Base-by-base conservation (phyloP, 805 yeast genomes). In the Saturnispora hagleri region DNA sequence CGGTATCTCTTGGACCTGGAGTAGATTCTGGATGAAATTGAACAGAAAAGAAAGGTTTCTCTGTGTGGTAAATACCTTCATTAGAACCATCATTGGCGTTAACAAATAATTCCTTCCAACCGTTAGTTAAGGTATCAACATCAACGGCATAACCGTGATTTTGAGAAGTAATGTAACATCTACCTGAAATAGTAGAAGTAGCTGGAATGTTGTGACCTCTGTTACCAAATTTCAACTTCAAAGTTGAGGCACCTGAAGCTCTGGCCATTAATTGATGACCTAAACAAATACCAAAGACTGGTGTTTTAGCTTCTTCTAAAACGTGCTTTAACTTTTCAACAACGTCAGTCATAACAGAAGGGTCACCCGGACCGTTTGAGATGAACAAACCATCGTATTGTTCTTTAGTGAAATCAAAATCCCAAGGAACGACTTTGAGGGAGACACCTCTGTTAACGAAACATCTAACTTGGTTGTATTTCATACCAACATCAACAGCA, bases 341-440 rank as follows among this genome's bases (percentile, higher is more conserved):
- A 54, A 89, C 79, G 20, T 75, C 78, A 44, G 80, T 69, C 81
- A 93, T 77, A 53, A 86, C 88, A 43, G 93, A 79, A 53, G 99
- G 99, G 73, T 93, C 98, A 80, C 99, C 99, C 28, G 99, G 99
- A 74, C 99, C 99, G 71, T 93, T 93, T 51, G 97, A 90, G 58
- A 91, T 75, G 71, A 93, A 93, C 62, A 93, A 76, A 75, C 99
- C 99, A 69, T 93, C 99, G 67, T 85, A 93, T 56, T 81, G 76
- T 69, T 89, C 96, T 48, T 70, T 63, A 56, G 86, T 73, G 68
- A 86, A 84, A 69, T 89, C 96, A 66, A 89, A 82, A 68, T 93
- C 84, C 90, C 91, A 91, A 55, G 99, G 98, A 46, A 93, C 97
- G 51, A 93, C 97, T 66, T 82, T 80, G 60, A 93, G 76, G 72